Percentiles rank a stretch among this genome's conserved stretches.
These are phyloP conservation scores for Moesziomyces aphidis DNA, from an alignment of 1,284 basidiomycete species.

Conservation along the genomic window DNA sequence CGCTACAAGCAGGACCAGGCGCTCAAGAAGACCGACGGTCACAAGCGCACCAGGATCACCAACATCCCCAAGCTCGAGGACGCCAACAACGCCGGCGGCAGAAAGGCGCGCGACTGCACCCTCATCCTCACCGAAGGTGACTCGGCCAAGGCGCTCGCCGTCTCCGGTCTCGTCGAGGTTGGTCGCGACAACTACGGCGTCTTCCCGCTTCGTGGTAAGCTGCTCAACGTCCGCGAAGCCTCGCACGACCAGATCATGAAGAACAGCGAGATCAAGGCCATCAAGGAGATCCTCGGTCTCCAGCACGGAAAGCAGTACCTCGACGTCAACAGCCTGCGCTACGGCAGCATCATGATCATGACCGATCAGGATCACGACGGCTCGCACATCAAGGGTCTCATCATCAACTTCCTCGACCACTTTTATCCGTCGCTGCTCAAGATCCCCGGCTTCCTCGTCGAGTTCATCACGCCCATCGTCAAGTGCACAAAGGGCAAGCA, in stretches of 20 bases:
- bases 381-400: slow-evolving; percentile 97
- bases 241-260: slow-evolving; percentile 96
- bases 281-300: slow-evolving; percentile 97
- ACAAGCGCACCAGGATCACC: slow-evolving; percentile 80
- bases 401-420: slow-evolving; percentile 98
- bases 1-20: slow-evolving; percentile 96
- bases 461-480: slow-evolving; percentile 99
- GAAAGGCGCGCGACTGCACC: slow-evolving; percentile 82
- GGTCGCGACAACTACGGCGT: slow-evolving; percentile 97
- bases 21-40: slow-evolving; percentile 96
- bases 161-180: slow-evolving; percentile 92
- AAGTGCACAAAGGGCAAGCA: slow-evolving; percentile 82
- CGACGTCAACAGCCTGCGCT: slow-evolving; percentile 80
- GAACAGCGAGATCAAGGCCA: slow-evolving; percentile 95
- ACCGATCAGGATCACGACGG: slow-evolving; percentile 99
- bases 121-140: slow-evolving; percentile 99
- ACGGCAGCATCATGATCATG: slow-evolving; percentile 99
- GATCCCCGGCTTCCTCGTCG: slow-evolving; percentile 91
- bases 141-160: slow-evolving; percentile 95
- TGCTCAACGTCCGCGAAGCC: slow-evolving; percentile 97
- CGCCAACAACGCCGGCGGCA: slow-evolving; percentile 95
- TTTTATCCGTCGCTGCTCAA: slow-evolving; percentile 96
- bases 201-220: slow-evolving; percentile 95
- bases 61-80: slow-evolving; percentile 95
- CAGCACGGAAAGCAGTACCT: slow-evolving; percentile 93